Evolutionary conservation across 371 early-diverging fungal species (phyloP), one percentile per base, ranked within the genome.

Genomic region (Gilbertella persicaria): DNA sequence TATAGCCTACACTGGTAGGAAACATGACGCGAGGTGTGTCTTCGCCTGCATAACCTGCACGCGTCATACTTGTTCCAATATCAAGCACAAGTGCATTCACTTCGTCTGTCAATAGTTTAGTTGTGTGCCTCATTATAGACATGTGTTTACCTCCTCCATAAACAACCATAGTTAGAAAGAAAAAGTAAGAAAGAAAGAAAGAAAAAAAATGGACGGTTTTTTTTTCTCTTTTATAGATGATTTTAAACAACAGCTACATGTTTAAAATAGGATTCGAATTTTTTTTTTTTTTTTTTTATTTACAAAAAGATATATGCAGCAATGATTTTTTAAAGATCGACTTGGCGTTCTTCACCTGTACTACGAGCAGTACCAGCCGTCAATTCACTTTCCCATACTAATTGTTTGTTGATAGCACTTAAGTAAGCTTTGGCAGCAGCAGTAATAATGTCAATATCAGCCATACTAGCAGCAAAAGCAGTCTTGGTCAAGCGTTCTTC

Each of bases 41-140:
- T 60, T 97, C 97, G 45, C 98, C 98, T n/a, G 96, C 94, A 73
- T 92, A 95, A 40, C 98, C 98, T 21, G 93, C 93, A 45, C 92
- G 90, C 37, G 89, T 88, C 76, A 84, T 83, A 29, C 85, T 78
- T 50, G 91, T 82, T 19, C 98, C 98, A 29, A 96, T 75, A 67
- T 97, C 97, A 55, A 97, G 62, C 36, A 97, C 96, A 39, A 96
- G 64, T 9, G 95, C 95, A 40, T 90, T 85, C 39, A 96, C 95
- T 74, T 96, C 96, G 81, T 95, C 96, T 92, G 64, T n/a, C 19
- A 5, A 30, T 17, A 8, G 45, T 41, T 38, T 48, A 26, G 29
- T 10, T 45, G n/a, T n/a, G n/a, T n/a, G n/a, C n/a, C n/a, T 17
- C 12, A 16, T 45, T 25, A n/a, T 26, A 6, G 28, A 45, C 8